phyloP scores from a whole-genome alignment of 495 filamentous ascomycete genomes.

The Penicillium malachiteum region DNA sequence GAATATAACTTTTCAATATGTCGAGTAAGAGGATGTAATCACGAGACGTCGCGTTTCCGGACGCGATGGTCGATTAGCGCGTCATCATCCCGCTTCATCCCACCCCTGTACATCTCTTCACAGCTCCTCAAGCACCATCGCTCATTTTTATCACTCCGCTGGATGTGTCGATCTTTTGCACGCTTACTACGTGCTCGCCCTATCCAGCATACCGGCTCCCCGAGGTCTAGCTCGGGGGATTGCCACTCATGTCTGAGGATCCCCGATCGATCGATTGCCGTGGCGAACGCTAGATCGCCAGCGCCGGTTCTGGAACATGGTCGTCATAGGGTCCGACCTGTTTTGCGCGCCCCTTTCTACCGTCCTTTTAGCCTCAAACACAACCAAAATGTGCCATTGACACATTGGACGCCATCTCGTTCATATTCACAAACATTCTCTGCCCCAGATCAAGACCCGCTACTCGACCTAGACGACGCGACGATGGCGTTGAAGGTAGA shows the following conservation, averaged over 20 bases:
- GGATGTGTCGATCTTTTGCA: constrained; percentile 35
- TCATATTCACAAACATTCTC: constrained; percentile 5
- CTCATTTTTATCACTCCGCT: constrained; percentile 18
- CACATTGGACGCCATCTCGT: neutral
- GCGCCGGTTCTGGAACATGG: constrained; percentile 12
- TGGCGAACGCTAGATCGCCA: constrained; percentile 27
- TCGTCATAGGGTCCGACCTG: constrained; percentile 17
- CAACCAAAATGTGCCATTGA: neutral
- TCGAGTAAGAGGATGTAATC: neutral
- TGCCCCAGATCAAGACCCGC: neutral
- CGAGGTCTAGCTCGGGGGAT: constrained; percentile 25
- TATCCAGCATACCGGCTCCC: constrained; percentile 34
- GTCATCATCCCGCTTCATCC: constrained; percentile 13
- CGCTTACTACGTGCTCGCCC: constrained; percentile 28
- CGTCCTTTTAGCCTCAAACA: neutral
- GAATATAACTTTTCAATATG: constrained; percentile 2
- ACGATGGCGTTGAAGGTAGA: constrained; percentile 9
- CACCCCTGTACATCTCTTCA: constrained; percentile 1
- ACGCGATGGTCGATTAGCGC: constrained; percentile 16
- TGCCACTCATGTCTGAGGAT: constrained; percentile 31
- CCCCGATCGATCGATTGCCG: constrained; percentile 29
- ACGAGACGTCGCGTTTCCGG: constrained; percentile 7
- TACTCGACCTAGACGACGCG: constrained; percentile 1
- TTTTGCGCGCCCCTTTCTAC: neutral
- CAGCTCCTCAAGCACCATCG: neutral